Base-by-base conservation (phyloP, 176 grass and related monocot genomes). In the Guadua angustifolia region DNA sequence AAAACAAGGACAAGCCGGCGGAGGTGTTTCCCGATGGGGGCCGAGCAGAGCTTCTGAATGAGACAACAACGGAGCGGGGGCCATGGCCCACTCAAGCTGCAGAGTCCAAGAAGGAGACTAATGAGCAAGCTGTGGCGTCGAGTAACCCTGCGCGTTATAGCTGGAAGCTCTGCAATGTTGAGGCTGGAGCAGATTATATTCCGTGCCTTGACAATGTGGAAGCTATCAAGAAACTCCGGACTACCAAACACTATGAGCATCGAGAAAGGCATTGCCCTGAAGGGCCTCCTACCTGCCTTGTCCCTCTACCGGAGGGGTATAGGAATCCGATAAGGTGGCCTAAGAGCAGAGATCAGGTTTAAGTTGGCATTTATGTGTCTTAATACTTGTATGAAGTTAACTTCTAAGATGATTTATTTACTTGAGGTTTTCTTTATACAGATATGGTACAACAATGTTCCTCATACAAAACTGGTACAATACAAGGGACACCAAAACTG, bases 401-500 rank as follows among this genome's bases (percentile, higher is more conserved):
- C 22, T 78, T 22, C 42, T 42, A 76, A 4, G 2, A 72, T 60
- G 40, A 10, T 55, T 81, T 84, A 60, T 64, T 93, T 77, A 79
- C 53, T 47, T 33, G 19, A 29, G 26, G 13, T 74, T 59, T 79
- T 87, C 39, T 88, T 76, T 38, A 32, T 42, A 7, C 81, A 92
- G 92, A 86, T 97, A 97, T 94, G 94, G 92, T 94, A 92, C 59
- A 84, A 22, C 57, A 97, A 97, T 86, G 88, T 97, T 21, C 94
- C 94, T 32, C 94, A 92, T 55, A 91, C 90, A 11, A 92, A 92
- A 79, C 84, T 97, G 69, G 94, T 86, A 57, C 43, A 81, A 60
- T 89, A 90, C 81, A 97, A 97, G 87, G 92, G 94, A 17, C 92
- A 94, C 60, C 94, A 97, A 64, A 97, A 97, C 68, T 94, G 94